Conservation (phyloP, 768 basidiomycete species). For the Serendipita sp. region DNA sequence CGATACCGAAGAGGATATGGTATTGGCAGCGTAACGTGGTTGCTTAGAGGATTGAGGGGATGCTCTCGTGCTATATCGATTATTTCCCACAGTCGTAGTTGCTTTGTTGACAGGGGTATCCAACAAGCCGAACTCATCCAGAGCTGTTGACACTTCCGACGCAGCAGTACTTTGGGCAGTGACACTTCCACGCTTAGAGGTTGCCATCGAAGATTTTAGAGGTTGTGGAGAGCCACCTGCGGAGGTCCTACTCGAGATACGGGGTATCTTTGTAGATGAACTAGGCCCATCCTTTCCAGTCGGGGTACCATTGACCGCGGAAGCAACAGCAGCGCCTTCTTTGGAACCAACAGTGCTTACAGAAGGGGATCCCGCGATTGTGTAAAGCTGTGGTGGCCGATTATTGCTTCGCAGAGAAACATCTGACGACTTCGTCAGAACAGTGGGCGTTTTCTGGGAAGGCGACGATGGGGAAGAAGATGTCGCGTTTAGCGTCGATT, state of each 20-base stretch:
- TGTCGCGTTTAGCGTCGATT: constrained; percentile 24
- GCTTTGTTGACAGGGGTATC: constrained; percentile 44
- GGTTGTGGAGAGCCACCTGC: constrained; percentile 53
- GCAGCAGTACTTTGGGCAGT: constrained; percentile 2
- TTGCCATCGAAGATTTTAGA: constrained; percentile 25
- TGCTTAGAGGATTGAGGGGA: constrained; percentile 35
- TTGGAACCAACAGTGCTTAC: constrained; percentile 41
- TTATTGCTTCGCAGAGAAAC: constrained; percentile 53
- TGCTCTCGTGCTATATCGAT: constrained; percentile 41
- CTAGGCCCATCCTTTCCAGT: constrained; percentile 22
- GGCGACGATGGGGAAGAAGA: constrained; percentile 68
- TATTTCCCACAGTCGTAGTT: constrained; percentile 20
- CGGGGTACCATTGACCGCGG: not conserved
- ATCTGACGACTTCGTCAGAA: constrained; percentile 78
- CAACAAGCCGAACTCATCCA: constrained; percentile 71
- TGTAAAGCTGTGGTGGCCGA: constrained; percentile 47
- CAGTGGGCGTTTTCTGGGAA: constrained; percentile 31
- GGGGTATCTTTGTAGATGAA: constrained; percentile 85
- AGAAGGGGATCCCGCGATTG: constrained; percentile 88
- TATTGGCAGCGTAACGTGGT: constrained; percentile 40
- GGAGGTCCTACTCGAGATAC: constrained; percentile 74
- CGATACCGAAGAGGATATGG: constrained; percentile 28
- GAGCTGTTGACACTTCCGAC: constrained; percentile 15
- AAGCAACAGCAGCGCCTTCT: constrained; percentile 5
- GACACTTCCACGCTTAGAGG: constrained; percentile 10